phyloP scores from a whole-genome alignment of 176 grass and related monocot genomes.

The Oryza coarctata region DNA sequence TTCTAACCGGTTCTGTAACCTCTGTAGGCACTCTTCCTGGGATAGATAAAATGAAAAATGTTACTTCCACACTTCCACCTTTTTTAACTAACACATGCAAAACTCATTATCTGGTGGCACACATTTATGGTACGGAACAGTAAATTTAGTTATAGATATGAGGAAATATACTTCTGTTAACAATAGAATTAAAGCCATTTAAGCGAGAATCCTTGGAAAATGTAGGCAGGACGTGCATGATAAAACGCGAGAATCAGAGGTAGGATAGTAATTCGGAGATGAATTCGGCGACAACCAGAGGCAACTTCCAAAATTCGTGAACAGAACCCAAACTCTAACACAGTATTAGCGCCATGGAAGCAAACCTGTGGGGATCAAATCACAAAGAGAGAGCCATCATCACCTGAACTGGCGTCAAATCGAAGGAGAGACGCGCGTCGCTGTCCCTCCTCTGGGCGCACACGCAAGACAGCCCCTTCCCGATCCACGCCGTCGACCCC shows the following conservation, averaged over 20 bases:
- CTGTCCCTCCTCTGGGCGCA: constrained; percentile 88
- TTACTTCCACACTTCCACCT: constrained; percentile 22
- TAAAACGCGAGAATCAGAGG: constrained; percentile 5
- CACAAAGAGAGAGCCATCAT: background rate
- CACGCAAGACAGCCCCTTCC: constrained; percentile 92
- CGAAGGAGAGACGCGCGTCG: constrained; percentile 81
- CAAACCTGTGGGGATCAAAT: background rate
- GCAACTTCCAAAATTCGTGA: background rate
- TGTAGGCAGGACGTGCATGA: background rate
- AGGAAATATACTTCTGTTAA: background rate
- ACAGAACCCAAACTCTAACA: background rate
- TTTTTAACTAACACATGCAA: background rate
- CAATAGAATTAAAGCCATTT: background rate
- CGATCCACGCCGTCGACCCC: constrained; percentile 96
- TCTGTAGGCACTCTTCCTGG: constrained; percentile 88
- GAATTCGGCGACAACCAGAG: background rate
- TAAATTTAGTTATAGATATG: background rate
- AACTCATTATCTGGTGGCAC: background rate
- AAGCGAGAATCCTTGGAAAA: background rate
- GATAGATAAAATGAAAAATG: background rate
- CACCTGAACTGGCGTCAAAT: constrained; percentile 85
- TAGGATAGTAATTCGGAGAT: background rate
- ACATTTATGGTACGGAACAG: background rate
- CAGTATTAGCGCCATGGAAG: background rate
- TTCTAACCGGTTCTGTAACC: constrained; percentile 84